Evolutionary conservation across 768 basidiomycete species (phyloP).

Genomic region (Ramaria sp.): DNA sequence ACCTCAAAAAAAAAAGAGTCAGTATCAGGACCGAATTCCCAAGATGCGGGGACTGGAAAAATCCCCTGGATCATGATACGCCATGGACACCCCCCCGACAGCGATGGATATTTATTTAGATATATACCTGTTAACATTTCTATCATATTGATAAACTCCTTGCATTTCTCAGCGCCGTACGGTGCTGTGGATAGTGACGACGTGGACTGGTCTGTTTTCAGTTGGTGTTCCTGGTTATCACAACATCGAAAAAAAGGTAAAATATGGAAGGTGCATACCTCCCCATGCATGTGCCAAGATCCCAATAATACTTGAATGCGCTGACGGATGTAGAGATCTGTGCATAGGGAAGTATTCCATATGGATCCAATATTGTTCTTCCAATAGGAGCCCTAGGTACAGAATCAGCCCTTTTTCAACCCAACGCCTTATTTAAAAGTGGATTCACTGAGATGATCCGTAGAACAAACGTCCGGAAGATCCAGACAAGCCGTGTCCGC

Average conservation of each 20-base stretch:
- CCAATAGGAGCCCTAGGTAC: slow-evolving; percentile 31
- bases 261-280: slow-evolving; percentile 38
- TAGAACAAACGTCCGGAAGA: slow-evolving; percentile 34
- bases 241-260: background rate
- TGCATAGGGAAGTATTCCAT: slow-evolving; percentile 56
- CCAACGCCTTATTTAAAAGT: background rate
- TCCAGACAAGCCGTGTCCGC: slow-evolving; percentile 24
- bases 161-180: slow-evolving; percentile 36
- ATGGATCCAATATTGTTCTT: slow-evolving; percentile 51
- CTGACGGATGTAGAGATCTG: slow-evolving; percentile 21
- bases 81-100: too few species aligned
- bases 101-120: too few species aligned
- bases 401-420: background rate
- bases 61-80: too few species aligned
- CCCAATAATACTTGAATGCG: slow-evolving; percentile 37
- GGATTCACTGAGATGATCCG: slow-evolving; percentile 40
- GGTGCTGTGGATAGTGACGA: slow-evolving; percentile 52
- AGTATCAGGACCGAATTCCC: background rate
- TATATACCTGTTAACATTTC: slow-evolving; percentile 31
- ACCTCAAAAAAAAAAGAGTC: background rate
- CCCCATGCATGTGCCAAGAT: slow-evolving; percentile 45
- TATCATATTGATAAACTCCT: slow-evolving; percentile 38
- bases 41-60: too few species aligned
- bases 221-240: background rate
- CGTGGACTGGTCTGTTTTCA: slow-evolving; percentile 41